Base-by-base conservation (phyloP, 805 yeast species). In the Pichia deserticola region DNA sequence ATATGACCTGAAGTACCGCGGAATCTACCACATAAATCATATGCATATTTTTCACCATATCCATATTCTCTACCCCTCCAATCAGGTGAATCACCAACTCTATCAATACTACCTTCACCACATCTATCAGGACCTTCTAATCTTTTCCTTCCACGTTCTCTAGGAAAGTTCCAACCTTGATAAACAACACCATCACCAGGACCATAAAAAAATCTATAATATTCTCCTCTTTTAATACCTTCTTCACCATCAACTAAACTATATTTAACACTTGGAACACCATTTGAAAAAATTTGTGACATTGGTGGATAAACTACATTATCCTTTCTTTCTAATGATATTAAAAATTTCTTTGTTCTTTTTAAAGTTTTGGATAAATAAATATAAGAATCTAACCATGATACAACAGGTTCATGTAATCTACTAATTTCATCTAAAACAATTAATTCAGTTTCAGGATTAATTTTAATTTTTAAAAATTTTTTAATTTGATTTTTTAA, bases 171-270 rank as follows among this genome's bases (percentile, higher is more conserved):
- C 85, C 89, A 84, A 54, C 78, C 78, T 56, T 84, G 86, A 65
- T 86, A 86, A 1, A 88, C 88, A 20, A 90, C 97, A 40, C 97
- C 97, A 64, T 90, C 97, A 13, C 97, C 97, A 5, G 88, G 87
- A 0, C 95, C 96, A 59, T 87, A 89, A 57, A 76, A 79, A 58
- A 88, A 84, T 57, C 86, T 83, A 54, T 76, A 80, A 67, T 86
- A 89, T 54, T 79, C 76, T 4, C 96, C 96, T 38, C 76, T 73
- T 50, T 69, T 74, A 51, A 90, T 81, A 36, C 81, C 93, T 40
- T 82, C 76, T 10, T 62, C 62, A 6, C 82, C 78, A 34, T 71
- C 63, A 1, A 89, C 93, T 47, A 81, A 69, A 3, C 88, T 84
- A 7, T 92, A 95, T 47, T 93, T 75, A 5, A 88, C 90, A 0